phyloP scores from a whole-genome alignment of 2,329 filamentous ascomycete species.

The Stachybotrys elegans region DNA sequence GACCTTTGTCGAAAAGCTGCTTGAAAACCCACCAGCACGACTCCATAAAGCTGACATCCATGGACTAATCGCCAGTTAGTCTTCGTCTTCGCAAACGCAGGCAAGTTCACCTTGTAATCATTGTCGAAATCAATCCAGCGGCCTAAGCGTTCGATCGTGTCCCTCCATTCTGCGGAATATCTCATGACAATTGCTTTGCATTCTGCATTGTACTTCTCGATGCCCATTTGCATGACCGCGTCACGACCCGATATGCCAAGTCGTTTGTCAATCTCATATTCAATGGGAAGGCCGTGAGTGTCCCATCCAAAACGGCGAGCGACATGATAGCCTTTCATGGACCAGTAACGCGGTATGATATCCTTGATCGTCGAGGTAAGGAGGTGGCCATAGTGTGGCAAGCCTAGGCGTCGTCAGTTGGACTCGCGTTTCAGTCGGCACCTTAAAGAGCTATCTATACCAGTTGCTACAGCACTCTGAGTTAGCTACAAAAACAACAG shows the following conservation, averaged over 20 bases:
- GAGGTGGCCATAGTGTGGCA: constrained; percentile 49
- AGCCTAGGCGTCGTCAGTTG: constrained; percentile 9
- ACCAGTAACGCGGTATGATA: constrained; percentile 87
- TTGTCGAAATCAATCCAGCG: constrained; percentile 78
- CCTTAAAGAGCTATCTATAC: no score
- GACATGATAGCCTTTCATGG: constrained; percentile 85
- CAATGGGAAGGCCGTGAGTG: constrained; percentile 31
- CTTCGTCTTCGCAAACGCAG: background rate
- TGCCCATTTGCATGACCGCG: constrained; percentile 73
- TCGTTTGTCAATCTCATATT: constrained; percentile 91
- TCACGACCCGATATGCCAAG: constrained; percentile 75
- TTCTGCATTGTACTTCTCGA: constrained; percentile 79
- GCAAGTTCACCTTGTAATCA: constrained; percentile 59
- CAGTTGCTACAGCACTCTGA: constrained; percentile 7
- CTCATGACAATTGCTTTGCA: constrained; percentile 85
- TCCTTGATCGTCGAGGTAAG: constrained; percentile 88
- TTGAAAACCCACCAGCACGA: constrained; percentile 77
- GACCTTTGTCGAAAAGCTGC: constrained; percentile 65
- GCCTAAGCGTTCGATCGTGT: constrained; percentile 67
- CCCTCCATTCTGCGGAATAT: constrained; percentile 73
- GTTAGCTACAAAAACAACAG: no score
- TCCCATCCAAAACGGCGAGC: constrained; percentile 86
- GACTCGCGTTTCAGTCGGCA: background rate
- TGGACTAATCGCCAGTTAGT: constrained; percentile 43
- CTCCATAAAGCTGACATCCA: constrained; percentile 74